Evolutionary conservation across 768 basidiomycete species (phyloP).

Genomic region (Termitomyces sp.): DNA sequence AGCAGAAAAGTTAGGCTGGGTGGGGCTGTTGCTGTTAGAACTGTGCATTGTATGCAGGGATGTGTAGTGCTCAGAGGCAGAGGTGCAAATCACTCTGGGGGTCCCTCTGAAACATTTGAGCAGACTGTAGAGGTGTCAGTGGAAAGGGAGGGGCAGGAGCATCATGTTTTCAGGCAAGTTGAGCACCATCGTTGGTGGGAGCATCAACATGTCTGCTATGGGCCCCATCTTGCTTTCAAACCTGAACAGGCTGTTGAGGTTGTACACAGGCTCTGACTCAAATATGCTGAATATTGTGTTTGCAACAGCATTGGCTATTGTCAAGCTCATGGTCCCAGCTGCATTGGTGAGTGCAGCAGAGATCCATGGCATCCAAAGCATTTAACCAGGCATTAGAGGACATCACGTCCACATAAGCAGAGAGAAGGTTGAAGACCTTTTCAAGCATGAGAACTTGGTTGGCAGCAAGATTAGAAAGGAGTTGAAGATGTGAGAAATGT

Average conservation of each 20-base stretch:
- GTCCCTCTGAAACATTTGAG: neutral
- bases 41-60: constrained; percentile 42
- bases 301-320: neutral
- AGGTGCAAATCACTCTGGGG: constrained; percentile 35
- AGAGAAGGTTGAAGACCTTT: constrained; percentile 87
- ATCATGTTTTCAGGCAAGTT: constrained; percentile 36
- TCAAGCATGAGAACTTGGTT: constrained; percentile 87
- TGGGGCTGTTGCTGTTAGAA: constrained; percentile 32
- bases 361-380: constrained; percentile 94
- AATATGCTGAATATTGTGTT: constrained; percentile 4
- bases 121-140: no score
- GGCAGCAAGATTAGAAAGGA: constrained; percentile 90
- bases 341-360: no score
- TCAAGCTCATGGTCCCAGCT: neutral
- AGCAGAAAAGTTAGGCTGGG: constrained; percentile 33
- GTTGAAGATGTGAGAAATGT: constrained; percentile 89
- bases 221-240: constrained; percentile 85
- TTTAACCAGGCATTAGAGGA: constrained; percentile 94
- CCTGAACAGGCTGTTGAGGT: constrained; percentile 58
- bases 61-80: constrained; percentile 28
- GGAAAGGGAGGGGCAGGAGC: no score
- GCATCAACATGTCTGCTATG: constrained; percentile 74
- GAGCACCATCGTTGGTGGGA: constrained; percentile 82
- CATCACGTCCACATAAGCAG: constrained; percentile 98
- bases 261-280: constrained; percentile 22